Conservation (phyloP, 805 yeast genomes). For the Cyberlindnera maclurae region DNA sequence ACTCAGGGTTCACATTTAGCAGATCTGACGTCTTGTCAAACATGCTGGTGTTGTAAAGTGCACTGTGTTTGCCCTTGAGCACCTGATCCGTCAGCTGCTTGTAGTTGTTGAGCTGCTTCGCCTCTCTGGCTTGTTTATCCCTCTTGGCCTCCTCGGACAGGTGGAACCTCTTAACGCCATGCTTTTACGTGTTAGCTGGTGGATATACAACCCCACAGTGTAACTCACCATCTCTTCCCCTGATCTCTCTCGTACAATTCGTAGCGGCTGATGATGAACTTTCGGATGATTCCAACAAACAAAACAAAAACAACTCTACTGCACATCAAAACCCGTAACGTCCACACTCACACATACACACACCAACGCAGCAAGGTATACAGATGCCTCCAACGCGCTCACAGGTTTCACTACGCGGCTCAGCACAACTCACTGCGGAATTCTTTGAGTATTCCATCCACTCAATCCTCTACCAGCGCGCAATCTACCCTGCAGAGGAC, state of each 20-base stretch:
- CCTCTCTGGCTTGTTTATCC: slow-evolving; percentile 51
- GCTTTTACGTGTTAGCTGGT: slow-evolving; percentile 32
- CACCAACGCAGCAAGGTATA: too few relatives aligned
- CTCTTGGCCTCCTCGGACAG: slow-evolving; percentile 48
- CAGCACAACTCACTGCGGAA: slow-evolving; percentile 72
- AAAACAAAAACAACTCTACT: too few relatives aligned
- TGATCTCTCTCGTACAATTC: neutral
- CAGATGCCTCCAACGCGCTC: slow-evolving; percentile 25
- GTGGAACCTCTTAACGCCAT: slow-evolving; percentile 59
- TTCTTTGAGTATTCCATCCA: slow-evolving; percentile 79
- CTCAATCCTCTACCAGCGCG: slow-evolving; percentile 79
- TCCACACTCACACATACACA: too few relatives aligned
- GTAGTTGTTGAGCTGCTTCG: slow-evolving; percentile 51
- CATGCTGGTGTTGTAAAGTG: slow-evolving; percentile 29
- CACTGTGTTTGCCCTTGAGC: slow-evolving; percentile 28
- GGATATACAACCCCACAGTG: too few relatives aligned
- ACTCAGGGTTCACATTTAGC: slow-evolving; percentile 71
- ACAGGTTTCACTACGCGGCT: slow-evolving; percentile 53
- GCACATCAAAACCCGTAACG: too few relatives aligned
- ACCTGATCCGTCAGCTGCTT: slow-evolving; percentile 36
- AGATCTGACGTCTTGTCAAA: slow-evolving; percentile 51
- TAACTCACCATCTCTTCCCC: slow-evolving; percentile 5
- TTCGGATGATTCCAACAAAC: too few relatives aligned
- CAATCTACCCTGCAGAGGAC: slow-evolving; percentile 83
- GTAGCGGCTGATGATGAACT: too few relatives aligned